Conservation (phyloP, 371 early-diverging fungal genomes). For the Mortierella sp. region DNA sequence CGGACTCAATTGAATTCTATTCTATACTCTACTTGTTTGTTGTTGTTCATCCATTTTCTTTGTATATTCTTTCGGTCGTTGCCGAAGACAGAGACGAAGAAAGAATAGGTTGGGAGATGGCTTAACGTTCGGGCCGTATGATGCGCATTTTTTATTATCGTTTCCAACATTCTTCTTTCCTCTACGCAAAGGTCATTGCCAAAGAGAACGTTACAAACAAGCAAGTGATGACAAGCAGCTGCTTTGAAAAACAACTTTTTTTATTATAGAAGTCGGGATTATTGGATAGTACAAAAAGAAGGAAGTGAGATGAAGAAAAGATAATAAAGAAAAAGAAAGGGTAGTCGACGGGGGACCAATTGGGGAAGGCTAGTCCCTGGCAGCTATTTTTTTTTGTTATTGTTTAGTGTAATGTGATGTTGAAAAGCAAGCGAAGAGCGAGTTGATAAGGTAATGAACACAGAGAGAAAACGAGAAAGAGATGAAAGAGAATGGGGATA, state of each 20-base stretch:
- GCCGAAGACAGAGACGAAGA: constrained; percentile 1
- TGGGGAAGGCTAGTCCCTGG: background rate
- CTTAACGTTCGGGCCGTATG: background rate
- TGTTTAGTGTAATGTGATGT: background rate
- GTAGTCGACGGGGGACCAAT: background rate
- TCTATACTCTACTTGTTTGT: background rate
- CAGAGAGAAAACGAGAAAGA: background rate
- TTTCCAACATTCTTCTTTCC: background rate
- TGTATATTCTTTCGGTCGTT: background rate
- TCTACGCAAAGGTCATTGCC: background rate
- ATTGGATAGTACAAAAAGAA: constrained; percentile 6
- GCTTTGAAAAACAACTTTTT: background rate
- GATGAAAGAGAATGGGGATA: background rate
- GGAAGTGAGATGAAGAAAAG: background rate
- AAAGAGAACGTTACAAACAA: background rate
- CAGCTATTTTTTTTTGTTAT: constrained; percentile 4
- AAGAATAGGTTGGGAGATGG: background rate
- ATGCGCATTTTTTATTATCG: background rate
- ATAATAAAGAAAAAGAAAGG: background rate
- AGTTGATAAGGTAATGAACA: background rate
- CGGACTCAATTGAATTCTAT: background rate
- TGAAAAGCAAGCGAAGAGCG: no score
- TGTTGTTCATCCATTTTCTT: background rate
- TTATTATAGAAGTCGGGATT: constrained; percentile 5
- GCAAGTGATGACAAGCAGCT: background rate